Base-by-base conservation (phyloP, 139 green algal species). In the Pedinophyceae sp. region DNA sequence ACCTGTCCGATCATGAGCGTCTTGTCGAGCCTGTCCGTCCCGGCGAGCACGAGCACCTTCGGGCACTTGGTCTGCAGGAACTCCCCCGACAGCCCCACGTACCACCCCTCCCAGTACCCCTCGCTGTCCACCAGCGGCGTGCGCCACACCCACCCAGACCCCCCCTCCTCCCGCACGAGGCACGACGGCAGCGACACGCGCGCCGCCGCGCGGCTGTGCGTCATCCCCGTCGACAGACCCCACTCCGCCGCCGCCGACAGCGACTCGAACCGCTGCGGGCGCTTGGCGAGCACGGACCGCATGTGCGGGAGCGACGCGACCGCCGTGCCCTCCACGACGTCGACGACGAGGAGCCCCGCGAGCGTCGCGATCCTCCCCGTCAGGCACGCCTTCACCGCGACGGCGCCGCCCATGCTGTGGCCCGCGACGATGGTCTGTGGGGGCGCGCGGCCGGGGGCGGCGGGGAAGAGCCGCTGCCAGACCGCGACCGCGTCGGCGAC, bases 1-100 rank as follows among this genome's bases (percentile, higher is more conserved):
- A n/a, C n/a, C 71, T 94, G 86, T 1, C 80, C 87, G 16, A 94
- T 85, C 20, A 81, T 93, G 29, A 96, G 75, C 0, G 58, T 28
- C 48, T 69, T 73, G 78, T 96, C 88, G 49, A 97, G 66, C 55
- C 86, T 66, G 64, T 97, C 88, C 0, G 83, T 94, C 23, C 88
- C 89, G 2, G 82, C 89, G n/a, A 96, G 68, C 34, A 94, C 40
- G 45, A 97, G 64, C 64, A 93, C 67, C 67, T 96, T 96, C 38
- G 89, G 78, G 17, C 61, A 55, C 4, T 24, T 34, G 18, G 76
- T 54, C 10, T 20, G 27, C 51, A 97, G 66, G 57, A 93, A 95
- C 1, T n/a, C n/a, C n/a, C n/a, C n/a, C n/a, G n/a, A n/a, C 29
- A 97, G 67, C 5, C 81, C 86, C 1, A 13, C 27, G 63, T 92